Conservation (phyloP, 2,329 filamentous ascomycete species). For the Xylaria sp. region DNA sequence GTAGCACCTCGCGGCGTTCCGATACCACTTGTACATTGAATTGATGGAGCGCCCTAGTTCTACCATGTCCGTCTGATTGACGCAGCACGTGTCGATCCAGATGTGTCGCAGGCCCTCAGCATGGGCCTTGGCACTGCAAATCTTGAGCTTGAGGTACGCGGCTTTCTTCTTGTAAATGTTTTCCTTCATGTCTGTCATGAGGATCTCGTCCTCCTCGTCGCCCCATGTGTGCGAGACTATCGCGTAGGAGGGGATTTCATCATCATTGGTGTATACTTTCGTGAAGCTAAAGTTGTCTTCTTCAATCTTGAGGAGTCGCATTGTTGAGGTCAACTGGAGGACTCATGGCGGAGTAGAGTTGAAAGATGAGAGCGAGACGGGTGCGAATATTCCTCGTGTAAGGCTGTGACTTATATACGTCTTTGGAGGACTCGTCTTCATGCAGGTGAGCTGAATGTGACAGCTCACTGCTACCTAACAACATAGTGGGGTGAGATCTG, state of each 20-base stretch:
- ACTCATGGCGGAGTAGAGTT: not conserved
- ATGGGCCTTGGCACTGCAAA: not conserved
- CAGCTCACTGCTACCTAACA: not conserved
- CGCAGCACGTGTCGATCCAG: slow-evolving; percentile 18
- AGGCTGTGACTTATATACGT: not conserved
- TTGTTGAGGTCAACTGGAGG: not conserved
- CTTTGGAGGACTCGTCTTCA: not conserved
- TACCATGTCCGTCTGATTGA: slow-evolving; percentile 14
- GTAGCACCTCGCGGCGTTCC: slow-evolving; percentile 14
- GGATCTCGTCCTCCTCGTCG: slow-evolving; percentile 4
- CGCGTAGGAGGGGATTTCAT: slow-evolving; percentile 1
- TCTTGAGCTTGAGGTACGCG: slow-evolving; percentile 5
- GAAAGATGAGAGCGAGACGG: not conserved
- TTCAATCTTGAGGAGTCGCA: slow-evolving; percentile 13
- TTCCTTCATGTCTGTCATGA: not conserved
- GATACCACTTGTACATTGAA: slow-evolving; percentile 27
- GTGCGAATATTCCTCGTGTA: not conserved
- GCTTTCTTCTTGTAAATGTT: not conserved
- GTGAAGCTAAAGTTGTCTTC: not conserved
- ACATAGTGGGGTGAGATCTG: too few species aligned
- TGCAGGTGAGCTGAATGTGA: not conserved
- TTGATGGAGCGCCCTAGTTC: slow-evolving; percentile 23
- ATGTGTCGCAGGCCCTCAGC: slow-evolving; percentile 1
- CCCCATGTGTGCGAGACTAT: slow-evolving; percentile 25
- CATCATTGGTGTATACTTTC: not conserved